Conservation (phyloP, 345 rosid genomes). For the Salix brachista region DNA sequence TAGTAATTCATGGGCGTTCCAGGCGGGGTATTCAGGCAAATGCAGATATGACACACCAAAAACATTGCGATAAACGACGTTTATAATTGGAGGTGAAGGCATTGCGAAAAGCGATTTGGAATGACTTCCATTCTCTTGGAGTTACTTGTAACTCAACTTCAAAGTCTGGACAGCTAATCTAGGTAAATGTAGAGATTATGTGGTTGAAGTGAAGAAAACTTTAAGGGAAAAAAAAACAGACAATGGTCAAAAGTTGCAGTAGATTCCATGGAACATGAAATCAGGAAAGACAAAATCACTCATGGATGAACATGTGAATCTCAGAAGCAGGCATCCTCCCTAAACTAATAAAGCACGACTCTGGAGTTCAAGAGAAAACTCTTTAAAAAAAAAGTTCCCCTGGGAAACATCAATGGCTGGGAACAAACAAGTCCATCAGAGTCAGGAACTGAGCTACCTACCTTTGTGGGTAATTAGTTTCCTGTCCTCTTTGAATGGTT, state of each 20-base stretch:
- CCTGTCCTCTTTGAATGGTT: slow-evolving; percentile 76
- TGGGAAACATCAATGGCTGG: background rate
- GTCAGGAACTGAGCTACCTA: slow-evolving; percentile 28
- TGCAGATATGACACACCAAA: background rate
- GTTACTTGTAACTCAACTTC: too few relatives aligned
- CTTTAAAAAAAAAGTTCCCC: background rate
- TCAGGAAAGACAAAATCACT: background rate
- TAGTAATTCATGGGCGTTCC: background rate
- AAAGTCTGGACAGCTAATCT: background rate
- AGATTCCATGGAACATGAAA: background rate
- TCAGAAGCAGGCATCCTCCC: background rate
- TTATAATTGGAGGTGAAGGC: too few relatives aligned
- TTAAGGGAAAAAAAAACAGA: background rate
- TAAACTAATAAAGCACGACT: background rate
- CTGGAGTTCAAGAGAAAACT: too few relatives aligned
- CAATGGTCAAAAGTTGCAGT: background rate
- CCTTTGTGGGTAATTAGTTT: slow-evolving; percentile 27
- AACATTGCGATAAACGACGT: background rate
- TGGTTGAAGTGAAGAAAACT: background rate
- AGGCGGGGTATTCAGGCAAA: background rate
- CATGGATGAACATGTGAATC: background rate
- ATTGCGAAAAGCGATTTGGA: too few relatives aligned
- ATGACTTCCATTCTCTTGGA: too few relatives aligned
- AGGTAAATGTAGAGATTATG: background rate
- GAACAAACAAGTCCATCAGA: background rate